These are phyloP conservation scores for Leishmania tropica DNA, from an alignment of 208 protist species.

Conservation along the genomic window DNA sequence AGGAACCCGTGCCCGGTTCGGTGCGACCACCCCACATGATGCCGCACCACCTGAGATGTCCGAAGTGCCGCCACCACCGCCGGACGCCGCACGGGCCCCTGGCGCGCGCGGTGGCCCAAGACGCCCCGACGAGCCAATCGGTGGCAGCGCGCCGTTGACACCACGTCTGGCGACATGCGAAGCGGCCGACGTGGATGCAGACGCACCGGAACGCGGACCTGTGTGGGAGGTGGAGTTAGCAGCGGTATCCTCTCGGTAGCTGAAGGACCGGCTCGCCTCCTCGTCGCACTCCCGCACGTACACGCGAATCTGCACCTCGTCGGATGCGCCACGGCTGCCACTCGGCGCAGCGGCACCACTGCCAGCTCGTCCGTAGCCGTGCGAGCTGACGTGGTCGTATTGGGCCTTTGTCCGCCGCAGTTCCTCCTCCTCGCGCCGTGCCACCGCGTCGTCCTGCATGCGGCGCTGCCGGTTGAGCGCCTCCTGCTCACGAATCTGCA, in stretches of 20 bases:
- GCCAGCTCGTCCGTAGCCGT: slow-evolving; percentile 53
- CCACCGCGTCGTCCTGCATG: slow-evolving; percentile 45
- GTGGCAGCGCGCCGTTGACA: neutral
- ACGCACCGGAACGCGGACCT: neutral
- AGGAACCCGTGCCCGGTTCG: slow-evolving; percentile 59
- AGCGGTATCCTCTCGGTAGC: slow-evolving; percentile 52
- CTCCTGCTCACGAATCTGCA: slow-evolving; percentile 87
- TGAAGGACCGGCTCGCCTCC: slow-evolving; percentile 45
- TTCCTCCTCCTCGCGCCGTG: slow-evolving; percentile 33
- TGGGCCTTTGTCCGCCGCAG: slow-evolving; percentile 54
- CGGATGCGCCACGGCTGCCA: neutral
- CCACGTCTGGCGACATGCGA: neutral
- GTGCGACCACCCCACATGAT: neutral
- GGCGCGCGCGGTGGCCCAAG: neutral
- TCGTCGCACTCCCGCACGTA: slow-evolving; percentile 87
- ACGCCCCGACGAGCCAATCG: slow-evolving; percentile 1
- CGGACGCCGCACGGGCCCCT: neutral
- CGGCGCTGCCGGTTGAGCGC: slow-evolving; percentile 75
- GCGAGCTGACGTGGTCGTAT: slow-evolving; percentile 63
- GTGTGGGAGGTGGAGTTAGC: neutral
- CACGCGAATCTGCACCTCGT: slow-evolving; percentile 80
- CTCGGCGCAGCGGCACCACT: neutral
- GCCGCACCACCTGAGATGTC: neutral
- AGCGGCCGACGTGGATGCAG: slow-evolving; percentile 3
- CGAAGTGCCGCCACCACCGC: neutral